phyloP scores from a whole-genome alignment of 1,284 basidiomycete genomes.

The Cryptococcus sp. region DNA sequence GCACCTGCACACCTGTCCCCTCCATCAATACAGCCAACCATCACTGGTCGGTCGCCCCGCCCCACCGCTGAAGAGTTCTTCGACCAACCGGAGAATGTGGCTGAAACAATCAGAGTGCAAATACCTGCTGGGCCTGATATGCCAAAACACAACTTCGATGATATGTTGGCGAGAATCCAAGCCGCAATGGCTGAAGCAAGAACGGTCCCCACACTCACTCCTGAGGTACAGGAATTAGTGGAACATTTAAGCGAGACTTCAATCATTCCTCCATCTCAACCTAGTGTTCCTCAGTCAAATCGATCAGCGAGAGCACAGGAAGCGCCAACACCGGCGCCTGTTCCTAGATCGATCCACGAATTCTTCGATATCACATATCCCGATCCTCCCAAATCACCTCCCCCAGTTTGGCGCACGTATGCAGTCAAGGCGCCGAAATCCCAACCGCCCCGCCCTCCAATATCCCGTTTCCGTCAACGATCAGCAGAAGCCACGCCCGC shows the following conservation, averaged over 20 bases:
- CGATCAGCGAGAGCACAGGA: neutral
- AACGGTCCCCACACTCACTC: slow-evolving; percentile 55
- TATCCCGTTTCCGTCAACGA: slow-evolving; percentile 22
- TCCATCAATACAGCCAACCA: neutral
- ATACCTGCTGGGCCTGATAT: slow-evolving; percentile 3
- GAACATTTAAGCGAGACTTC: slow-evolving; percentile 8
- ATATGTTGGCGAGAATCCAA: slow-evolving; percentile 84
- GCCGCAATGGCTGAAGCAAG: slow-evolving; percentile 71
- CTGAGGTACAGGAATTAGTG: slow-evolving; percentile 16
- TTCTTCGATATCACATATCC: slow-evolving; percentile 47
- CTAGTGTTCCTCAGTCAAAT: neutral
- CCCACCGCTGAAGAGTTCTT: slow-evolving; percentile 28
- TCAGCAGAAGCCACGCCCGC: slow-evolving; percentile 18
- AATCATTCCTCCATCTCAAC: slow-evolving; percentile 8
- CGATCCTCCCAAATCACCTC: slow-evolving; percentile 49
- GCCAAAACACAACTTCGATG: slow-evolving; percentile 66
- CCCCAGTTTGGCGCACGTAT: slow-evolving; percentile 60
- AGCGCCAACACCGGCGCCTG: neutral
- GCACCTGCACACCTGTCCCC: neutral
- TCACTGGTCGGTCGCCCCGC: slow-evolving; percentile 4
- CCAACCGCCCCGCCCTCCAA: slow-evolving; percentile 25
- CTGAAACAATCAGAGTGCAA: neutral
- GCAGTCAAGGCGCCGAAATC: slow-evolving; percentile 64
- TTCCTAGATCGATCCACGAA: slow-evolving; percentile 16
- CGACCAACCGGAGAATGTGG: slow-evolving; percentile 9